Percentiles rank a stretch among this genome's conserved stretches.
These are phyloP conservation scores for Sporothrix inflata DNA, from an alignment of 2,329 filamentous ascomycete species.

Conservation along the genomic window DNA sequence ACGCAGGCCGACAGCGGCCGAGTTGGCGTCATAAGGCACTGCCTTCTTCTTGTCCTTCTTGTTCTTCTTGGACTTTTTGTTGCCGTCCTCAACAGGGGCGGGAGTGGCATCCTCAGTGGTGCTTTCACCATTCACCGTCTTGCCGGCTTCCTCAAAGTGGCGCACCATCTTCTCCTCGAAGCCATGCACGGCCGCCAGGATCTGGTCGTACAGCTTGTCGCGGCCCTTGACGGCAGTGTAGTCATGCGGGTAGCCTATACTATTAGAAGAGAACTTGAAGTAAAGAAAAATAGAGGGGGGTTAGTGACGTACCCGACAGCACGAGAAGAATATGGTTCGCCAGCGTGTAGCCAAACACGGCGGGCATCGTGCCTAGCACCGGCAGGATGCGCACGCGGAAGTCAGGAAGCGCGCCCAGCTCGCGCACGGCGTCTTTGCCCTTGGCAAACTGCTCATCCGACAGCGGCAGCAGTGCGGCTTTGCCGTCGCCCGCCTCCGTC, in stretches of 20 bases:
- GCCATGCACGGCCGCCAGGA: conserved; percentile 74
- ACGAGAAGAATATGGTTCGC: conserved; percentile 92
- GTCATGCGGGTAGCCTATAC: conserved; percentile 77
- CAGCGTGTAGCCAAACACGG: conserved; percentile 87
- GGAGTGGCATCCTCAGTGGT: not conserved
- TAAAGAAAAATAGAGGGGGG: not conserved
- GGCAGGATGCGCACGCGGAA: conserved; percentile 95
- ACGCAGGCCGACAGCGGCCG: conserved; percentile 70
- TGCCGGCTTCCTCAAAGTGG: conserved; percentile 16
- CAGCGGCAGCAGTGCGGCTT: conserved; percentile 85
- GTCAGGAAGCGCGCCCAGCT: conserved; percentile 85
- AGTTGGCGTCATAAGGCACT: conserved; percentile 31
- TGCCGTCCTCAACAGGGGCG: not conserved
- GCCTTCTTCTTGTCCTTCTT: conserved; percentile 22
- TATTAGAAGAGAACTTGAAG: not conserved
- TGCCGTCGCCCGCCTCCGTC: conserved; percentile 74
- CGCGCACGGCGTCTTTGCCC: conserved; percentile 71
- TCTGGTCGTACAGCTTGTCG: conserved; percentile 89
- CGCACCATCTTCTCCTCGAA: conserved; percentile 76
- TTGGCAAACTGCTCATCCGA: conserved; percentile 86
- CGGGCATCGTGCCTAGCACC: conserved; percentile 95
- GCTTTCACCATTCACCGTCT: not conserved
- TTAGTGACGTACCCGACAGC: conserved; percentile 54
- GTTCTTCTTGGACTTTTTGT: conserved; percentile 7
- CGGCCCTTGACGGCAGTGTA: conserved; percentile 79